Base-by-base conservation (phyloP, 345 rosid genomes). In the Jatropha curcas region DNA sequence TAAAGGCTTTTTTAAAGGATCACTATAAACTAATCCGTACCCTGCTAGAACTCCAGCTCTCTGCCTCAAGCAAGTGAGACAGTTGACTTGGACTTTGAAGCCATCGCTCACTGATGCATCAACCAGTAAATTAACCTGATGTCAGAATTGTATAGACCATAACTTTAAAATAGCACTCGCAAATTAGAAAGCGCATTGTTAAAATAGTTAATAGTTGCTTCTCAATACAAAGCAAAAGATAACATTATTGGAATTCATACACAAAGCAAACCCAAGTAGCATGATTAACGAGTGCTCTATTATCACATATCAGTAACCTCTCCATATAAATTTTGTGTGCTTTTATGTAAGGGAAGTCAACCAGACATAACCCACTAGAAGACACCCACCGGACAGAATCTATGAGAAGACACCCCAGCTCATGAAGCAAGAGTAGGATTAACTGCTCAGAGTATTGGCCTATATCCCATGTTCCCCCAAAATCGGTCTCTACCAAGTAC, bases 31-130 rank as follows among this genome's bases (percentile, higher is more conserved):
- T 28, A 67, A 35, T 4, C 77, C 88, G 63, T 84, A 95, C 97
- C 86, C 79, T 83, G 86, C 96, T 85, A 56, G 99, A 94, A 74
- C 67, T 75, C 75, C 85, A 86, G 85, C 98, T 95, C n/a, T 92
- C 99, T 25, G 77, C 89, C 81, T 95, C 97, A 57, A 70, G 83
- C 52, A 86, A 77, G 55, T 76, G 91, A 25, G 98, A 82, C 80
- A 82, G 84, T 67, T 92, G 88, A 82, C 81, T 77, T 62, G 90
- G 67, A 80, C 90, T 82, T 72, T 87, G 89, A 61, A 86, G 63
- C 99, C 96, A 90, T 72, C 92, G 94, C 74, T 92, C 96, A 85
- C 99, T 94, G 93, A 88, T 85, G 86, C 85, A 94, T 89, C 86
- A 90, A 89, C 86, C 91, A 90, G 90, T 82, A 94, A 88, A 89